Evolutionary conservation across 352 stramenopile genomes (phyloP).

Genomic region (Aphanomyces astaci): DNA sequence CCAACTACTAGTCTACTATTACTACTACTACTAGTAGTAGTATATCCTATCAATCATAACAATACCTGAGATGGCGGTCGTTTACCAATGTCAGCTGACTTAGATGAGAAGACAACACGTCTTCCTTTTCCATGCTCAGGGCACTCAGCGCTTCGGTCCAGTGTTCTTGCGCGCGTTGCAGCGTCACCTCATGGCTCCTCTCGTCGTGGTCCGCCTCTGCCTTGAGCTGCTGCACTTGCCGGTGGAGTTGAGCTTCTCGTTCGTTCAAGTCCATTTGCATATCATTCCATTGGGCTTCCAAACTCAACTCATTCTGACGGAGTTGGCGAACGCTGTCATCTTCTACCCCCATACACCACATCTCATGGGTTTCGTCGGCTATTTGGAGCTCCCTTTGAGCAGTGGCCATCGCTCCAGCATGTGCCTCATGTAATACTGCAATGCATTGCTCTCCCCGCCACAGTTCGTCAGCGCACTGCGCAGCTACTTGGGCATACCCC

Average conservation of each 20-base stretch:
- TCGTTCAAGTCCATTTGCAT: neutral
- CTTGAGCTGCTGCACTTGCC: neutral
- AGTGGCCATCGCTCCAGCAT: neutral
- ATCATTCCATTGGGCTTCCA: neutral
- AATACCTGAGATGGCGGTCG: neutral
- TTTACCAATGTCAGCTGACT: neutral
- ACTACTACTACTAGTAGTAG: no score
- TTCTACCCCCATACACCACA: neutral
- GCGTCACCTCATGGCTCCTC: neutral
- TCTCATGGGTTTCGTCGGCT: neutral
- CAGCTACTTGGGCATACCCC: neutral
- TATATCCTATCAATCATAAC: no score
- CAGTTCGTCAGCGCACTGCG: neutral
- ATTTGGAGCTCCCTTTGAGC: neutral
- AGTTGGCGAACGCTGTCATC: neutral
- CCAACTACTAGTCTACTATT: no score
- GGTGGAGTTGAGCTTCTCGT: neutral
- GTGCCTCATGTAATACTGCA: neutral
- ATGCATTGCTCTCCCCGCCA: neutral
- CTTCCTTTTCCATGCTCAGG: slow-evolving; percentile 16
- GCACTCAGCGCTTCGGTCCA: neutral
- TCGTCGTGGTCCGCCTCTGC: neutral
- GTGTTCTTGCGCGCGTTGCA: neutral
- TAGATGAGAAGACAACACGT: neutral
- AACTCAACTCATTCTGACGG: neutral